These are phyloP conservation scores for Manihot esculenta DNA, from an alignment of 441 rosid species.

Conservation along the genomic window DNA sequence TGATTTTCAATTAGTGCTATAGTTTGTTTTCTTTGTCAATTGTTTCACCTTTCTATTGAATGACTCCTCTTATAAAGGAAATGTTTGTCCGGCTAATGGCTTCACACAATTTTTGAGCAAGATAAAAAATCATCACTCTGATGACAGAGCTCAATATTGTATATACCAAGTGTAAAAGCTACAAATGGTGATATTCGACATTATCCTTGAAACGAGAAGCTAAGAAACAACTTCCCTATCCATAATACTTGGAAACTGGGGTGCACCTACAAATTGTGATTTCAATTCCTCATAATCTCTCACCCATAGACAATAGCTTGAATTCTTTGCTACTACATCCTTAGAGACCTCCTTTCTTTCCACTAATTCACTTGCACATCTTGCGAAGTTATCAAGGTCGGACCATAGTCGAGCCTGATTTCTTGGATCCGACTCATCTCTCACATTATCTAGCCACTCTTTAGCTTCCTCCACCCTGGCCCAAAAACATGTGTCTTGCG, in stretches of 20 bases:
- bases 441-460: conserved; percentile 48
- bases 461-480: conserved; percentile 74
- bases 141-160: not conserved
- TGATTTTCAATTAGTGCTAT: too few relatives aligned
- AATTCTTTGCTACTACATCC: conserved; percentile 58
- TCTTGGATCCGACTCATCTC: conserved; percentile 33
- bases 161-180: not conserved
- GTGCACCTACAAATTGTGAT: conserved; percentile 20
- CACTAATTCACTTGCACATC: conserved; percentile 39
- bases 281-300: conserved; percentile 38
- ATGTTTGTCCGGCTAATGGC: not conserved
- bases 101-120: not conserved
- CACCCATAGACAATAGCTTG: conserved; percentile 62
- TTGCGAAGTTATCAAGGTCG: conserved; percentile 37
- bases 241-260: conserved; percentile 29
- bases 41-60: not conserved
- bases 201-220: not conserved
- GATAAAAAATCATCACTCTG: not conserved
- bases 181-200: not conserved
- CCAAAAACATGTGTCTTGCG: conserved; percentile 88
- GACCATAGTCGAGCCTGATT: conserved; percentile 32
- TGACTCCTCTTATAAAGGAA: not conserved
- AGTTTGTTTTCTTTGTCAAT: not conserved
- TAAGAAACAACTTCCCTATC: conserved; percentile 36
- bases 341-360: conserved; percentile 53